These are phyloP conservation scores for Myxozyma vanderwaltii DNA, from an alignment of 805 yeast genomes.

Conservation along the genomic window DNA sequence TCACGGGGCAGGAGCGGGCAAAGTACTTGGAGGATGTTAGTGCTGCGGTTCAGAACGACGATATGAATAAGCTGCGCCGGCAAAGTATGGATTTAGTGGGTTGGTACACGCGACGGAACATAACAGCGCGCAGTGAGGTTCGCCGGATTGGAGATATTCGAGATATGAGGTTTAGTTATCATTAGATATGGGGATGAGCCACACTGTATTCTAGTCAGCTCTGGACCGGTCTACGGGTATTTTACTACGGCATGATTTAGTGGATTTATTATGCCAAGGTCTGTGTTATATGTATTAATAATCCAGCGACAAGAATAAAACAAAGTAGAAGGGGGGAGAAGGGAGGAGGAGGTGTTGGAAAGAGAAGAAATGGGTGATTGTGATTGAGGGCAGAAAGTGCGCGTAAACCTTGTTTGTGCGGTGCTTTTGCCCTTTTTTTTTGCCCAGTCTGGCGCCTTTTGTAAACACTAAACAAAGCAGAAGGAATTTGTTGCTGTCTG, in stretches of 20 bases:
- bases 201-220: too few relatives aligned
- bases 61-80: conserved; percentile 70
- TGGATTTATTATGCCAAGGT: too few relatives aligned
- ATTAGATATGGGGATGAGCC: not conserved
- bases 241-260: too few relatives aligned
- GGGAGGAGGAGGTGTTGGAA: not conserved
- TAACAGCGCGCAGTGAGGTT: conserved; percentile 39
- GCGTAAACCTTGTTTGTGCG: not conserved
- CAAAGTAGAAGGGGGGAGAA: too few relatives aligned
- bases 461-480: too few relatives aligned
- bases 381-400: conserved; percentile 11
- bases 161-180: conserved; percentile 13
- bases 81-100: conserved; percentile 74
- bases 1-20: conserved; percentile 66
- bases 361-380: not conserved
- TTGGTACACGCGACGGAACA: conserved; percentile 81
- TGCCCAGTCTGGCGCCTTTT: too few relatives aligned
- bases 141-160: conserved; percentile 22
- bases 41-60: conserved; percentile 60
- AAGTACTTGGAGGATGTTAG: conserved; percentile 61
- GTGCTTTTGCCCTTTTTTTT: not conserved
- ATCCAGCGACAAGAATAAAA: too few relatives aligned
- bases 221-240: too few relatives aligned
- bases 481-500: too few relatives aligned
- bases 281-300: too few relatives aligned